Base-by-base conservation (phyloP, 2,329 filamentous ascomycete genomes). In the Talaromyces islandicus region DNA sequence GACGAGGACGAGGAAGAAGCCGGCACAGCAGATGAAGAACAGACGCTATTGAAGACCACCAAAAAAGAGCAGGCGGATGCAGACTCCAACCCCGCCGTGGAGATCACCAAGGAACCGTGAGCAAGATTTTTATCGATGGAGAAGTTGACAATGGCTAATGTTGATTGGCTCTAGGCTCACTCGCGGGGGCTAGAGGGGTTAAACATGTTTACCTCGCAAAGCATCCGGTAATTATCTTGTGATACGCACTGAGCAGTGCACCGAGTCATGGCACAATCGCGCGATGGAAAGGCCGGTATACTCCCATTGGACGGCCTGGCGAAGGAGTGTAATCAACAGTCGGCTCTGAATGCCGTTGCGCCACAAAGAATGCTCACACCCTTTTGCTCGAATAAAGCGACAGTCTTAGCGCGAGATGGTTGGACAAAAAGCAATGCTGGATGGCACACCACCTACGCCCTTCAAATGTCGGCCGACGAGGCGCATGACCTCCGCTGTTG, bases 1-100 rank as follows among this genome's bases (percentile, higher is more conserved):
- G 83, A 84, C 29, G 83, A 85, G 57, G 80, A 80, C 54, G 74
- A 76, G 38, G 73, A 68, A 19, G 41, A 30, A 19, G 25, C 27
- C 17, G 30, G 29, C 21, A 32, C 30, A 35, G 41, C 43, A 57
- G 58, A 48, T 50, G 56, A 27, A 54, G 59, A 50, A 50, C 30
- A 62, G 60, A 46, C 62, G 12, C 29, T 43, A 43, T 25, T 25
- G 62, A 64, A 32, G 60, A 63, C 41, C 50, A 41, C 32, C 38
- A 43, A 63, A 60, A 29, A 61, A 56, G 50, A 64, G 27, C 62
- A 64, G 50, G 64, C 66, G 64, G 63, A 64, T 7, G 12, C 66
- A 63, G 62, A 64, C 41, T 53, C 56, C 6, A 62, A 56, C n/a
- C 61, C 64, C 57, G 68, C 65, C 7, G 71, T 73, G 50, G 72